Base-by-base conservation (phyloP, 23 red algal genomes). In the Gracilaria gracilis region DNA sequence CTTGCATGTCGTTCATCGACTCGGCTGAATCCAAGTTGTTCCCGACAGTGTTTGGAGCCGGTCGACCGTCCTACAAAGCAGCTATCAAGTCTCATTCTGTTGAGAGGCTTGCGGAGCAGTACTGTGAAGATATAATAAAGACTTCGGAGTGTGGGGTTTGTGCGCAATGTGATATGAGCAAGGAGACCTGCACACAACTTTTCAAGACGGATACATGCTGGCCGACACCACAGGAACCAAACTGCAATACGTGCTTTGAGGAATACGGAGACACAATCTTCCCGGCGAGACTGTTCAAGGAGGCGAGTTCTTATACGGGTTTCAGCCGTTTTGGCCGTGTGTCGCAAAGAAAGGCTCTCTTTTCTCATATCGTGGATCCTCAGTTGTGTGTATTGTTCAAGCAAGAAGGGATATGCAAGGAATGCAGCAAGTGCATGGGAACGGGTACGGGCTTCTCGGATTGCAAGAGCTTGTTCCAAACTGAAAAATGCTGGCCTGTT, bases 141-240 rank as follows among this genome's bases (percentile, higher is more conserved):
- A 19, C 16, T 29, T 2, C 2, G 2, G 62, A 67, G 25, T 67
- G 62, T 36, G 2, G 32, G 62, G 9, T 3, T 2, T 67, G 62
- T 67, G 16, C 62, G 1, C 14, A 32, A 33, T 67, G 62, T 67
- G 33, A 67, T 17, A 1, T 67, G 27, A 35, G 33, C 32, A 17
- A 67, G 62, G 62, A 35, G 14, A 31, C 2, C 9, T 67, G 62
- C 62, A 35, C 33, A 32, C 7, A 67, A 33, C 62, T 67, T 67
- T 67, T 67, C 62, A 15, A 3, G 6, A 31, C 62, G 62, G 62
- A 67, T 36, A 67, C 62, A 67, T 67, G 62, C 62, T 67, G 62
- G 62, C 62, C 62, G 62, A 24, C 28, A 12, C 62, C 62, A 33
- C 33, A 28, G 7, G 62, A 67, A 34, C 14, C 4, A 15, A 35